phyloP scores from a whole-genome alignment of 371 early-diverging fungal species.

The Mortierella sp. region DNA sequence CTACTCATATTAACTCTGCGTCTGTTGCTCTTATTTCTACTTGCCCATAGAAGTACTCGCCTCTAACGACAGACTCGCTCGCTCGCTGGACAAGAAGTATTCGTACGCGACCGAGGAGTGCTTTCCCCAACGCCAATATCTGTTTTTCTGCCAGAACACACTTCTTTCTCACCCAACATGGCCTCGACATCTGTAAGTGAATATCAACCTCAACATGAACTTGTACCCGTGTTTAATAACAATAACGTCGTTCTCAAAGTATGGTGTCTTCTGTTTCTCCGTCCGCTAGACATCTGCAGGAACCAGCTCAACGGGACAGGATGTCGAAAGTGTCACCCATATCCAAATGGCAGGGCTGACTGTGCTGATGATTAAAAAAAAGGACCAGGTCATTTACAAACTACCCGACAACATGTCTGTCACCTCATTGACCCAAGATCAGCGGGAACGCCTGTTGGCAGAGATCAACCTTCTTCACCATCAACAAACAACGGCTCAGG shows the following conservation, averaged over 20 bases:
- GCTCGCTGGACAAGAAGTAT: too few species aligned
- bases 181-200: conserved; percentile 28
- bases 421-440: conserved; percentile 64
- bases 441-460: conserved; percentile 62
- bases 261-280: background rate
- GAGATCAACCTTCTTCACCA: conserved; percentile 69
- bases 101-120: background rate
- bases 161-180: background rate
- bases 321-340: conserved; percentile 64
- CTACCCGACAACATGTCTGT: conserved; percentile 73
- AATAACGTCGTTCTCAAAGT: too few species aligned
- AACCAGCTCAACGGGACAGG: conserved; percentile 13
- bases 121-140: background rate
- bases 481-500: conserved; percentile 55
- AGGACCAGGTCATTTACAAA: conserved; percentile 75
- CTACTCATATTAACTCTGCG: too few species aligned
- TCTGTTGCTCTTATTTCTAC: too few species aligned
- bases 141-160: background rate
- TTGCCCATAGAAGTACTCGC: too few species aligned
- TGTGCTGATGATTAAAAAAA: conserved; percentile 70
- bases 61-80: too few species aligned
- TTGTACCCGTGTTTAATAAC: background rate
- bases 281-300: conserved; percentile 6
- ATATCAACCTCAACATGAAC: background rate
- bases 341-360: conserved; percentile 71